Conservation (phyloP, 257 asterid species). For the Misopates orontium region DNA sequence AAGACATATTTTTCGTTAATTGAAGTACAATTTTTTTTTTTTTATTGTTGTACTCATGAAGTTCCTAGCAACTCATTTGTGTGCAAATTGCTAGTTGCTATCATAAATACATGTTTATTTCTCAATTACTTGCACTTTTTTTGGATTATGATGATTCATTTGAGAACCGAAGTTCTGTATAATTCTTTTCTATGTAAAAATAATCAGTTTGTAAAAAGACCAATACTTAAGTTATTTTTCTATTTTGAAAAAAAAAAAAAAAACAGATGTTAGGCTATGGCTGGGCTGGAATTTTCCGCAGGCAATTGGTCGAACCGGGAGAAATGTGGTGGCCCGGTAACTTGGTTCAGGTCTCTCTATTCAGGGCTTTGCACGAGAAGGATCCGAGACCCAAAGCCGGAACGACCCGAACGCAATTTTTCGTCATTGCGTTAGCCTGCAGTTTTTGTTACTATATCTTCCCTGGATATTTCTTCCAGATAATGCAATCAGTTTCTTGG, state of each 20-base stretch:
- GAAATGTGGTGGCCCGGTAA: conserved; percentile 65
- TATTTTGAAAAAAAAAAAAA: not conserved
- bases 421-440: conserved; percentile 37
- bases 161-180: not conserved
- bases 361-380: conserved; percentile 57
- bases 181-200: not conserved
- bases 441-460: conserved; percentile 41
- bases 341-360: conserved; percentile 55
- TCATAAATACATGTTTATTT: too few relatives aligned
- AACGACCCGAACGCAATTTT: conserved; percentile 42
- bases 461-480: conserved; percentile 45
- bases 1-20: too few relatives aligned
- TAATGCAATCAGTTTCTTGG: conserved; percentile 49
- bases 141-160: too few relatives aligned
- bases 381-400: conserved; percentile 41
- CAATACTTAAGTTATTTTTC: not conserved
- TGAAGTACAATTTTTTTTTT: too few relatives aligned
- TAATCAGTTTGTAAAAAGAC: not conserved
- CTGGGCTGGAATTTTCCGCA: conserved; percentile 63
- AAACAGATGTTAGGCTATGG: conserved; percentile 52
- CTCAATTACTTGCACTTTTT: too few relatives aligned
- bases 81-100: too few relatives aligned
- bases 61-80: too few relatives aligned
- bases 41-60: too few relatives aligned
- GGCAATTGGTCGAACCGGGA: conserved; percentile 48